Evolutionary conservation across 2,329 filamentous ascomycete genomes (phyloP).

Genomic region (Neonectria coccinea): DNA sequence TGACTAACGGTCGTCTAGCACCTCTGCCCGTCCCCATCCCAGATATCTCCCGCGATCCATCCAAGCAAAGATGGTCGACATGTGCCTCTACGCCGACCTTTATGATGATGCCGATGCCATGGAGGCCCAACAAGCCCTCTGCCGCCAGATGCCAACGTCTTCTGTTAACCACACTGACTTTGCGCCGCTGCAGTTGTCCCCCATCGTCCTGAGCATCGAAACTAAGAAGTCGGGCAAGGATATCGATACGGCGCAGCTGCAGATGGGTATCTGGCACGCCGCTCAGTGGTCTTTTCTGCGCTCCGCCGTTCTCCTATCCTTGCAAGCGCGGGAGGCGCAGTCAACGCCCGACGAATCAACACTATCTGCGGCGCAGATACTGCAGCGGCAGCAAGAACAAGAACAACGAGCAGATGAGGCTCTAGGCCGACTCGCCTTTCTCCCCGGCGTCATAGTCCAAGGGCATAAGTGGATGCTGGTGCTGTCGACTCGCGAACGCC

Average conservation of each 20-base stretch:
- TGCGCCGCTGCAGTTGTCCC: background rate
- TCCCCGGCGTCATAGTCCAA: constrained; percentile 37
- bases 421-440: constrained; percentile 27
- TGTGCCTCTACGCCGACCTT: background rate
- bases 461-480: constrained; percentile 39
- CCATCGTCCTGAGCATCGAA: constrained; percentile 1
- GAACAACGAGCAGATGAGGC: background rate
- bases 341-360: background rate
- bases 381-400: constrained; percentile 14
- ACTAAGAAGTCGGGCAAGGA: constrained; percentile 1
- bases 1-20: background rate
- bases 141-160: background rate
- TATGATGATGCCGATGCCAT: background rate
- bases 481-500: constrained; percentile 28
- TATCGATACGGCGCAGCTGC: background rate
- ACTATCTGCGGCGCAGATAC: background rate
- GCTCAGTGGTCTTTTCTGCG: background rate
- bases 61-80: background rate
- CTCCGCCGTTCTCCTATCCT: background rate
- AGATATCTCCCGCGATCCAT: background rate
- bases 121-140: background rate
- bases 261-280: constrained; percentile 3
- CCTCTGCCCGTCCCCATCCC: background rate
- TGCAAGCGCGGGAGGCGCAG: background rate
- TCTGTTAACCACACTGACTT: constrained; percentile 5